Base-by-base conservation (phyloP, 768 basidiomycete genomes). In the Leccinum disarticulatum region DNA sequence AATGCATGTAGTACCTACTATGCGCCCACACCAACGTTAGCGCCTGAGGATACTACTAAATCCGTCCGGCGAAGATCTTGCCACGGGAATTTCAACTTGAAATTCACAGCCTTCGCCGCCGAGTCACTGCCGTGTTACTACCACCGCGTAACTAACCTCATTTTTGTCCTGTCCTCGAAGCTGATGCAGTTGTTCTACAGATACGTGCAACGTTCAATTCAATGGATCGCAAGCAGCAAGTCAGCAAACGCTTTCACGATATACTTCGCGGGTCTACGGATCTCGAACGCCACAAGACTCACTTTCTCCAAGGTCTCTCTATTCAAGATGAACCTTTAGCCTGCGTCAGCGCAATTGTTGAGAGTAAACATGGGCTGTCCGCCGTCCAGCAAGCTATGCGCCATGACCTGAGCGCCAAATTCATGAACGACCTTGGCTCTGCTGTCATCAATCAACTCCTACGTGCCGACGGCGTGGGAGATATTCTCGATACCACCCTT, bases 281-380 rank as follows among this genome's bases (percentile, higher is more conserved):
- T 2, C 38, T 81, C 2, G 65, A 72, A 3, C 54, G 65, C 28
- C 57, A 63, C 15, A 76, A 75, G 25, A n/a, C 52, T 4, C 48
- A 17, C 13, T 85, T 85, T 60, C 69, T 85, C 3, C 77, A 85
- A 56, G 80, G 77, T 6, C 69, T 85, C 27, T 79, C 68, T 64
- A 56, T 60, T 5, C 79, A 80, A 55, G 64, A 69, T 4, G 79
- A 83, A 33, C 69, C 77, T 6, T 64, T 69, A 0, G 51, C 61
- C 0, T 81, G 80, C 61, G 60, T 81, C 50, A 63, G 70, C 61
- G 75, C 69, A 15, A 68, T 85, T 6, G 68, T 76, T 8, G 67
- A 64, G 15, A 77, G 75, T 59, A 53, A 63, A 4, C 43, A 63
- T 2, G 84, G 83, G 1, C 70, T 80, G 3, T 31, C 54, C 7